A percentile compares a stretch with the other conserved stretches of the same genome.
Evolutionary conservation across 2,329 filamentous ascomycete genomes (phyloP).

Genomic region (Cladosporium sp.): DNA sequence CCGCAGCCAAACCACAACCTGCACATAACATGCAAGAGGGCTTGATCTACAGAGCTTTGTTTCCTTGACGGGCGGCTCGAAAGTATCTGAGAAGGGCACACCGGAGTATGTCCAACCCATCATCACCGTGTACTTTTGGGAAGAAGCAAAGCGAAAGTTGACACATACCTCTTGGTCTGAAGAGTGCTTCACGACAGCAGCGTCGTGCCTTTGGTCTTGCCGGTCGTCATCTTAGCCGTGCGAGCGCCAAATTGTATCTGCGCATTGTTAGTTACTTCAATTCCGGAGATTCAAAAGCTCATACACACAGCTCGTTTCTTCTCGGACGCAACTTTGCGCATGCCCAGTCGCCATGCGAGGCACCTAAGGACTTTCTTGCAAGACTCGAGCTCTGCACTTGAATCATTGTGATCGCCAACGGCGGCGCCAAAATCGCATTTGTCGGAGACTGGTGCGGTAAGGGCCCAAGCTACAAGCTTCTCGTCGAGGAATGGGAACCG

Average conservation of each 20-base stretch:
- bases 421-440: conserved; percentile 73
- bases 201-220: conserved; percentile 46
- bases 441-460: conserved; percentile 68
- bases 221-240: conserved; percentile 47
- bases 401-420: conserved; percentile 22
- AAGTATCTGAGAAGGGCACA: conserved; percentile 13
- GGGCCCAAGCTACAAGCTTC: conserved; percentile 73
- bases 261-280: conserved; percentile 7
- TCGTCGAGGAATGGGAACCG: conserved; percentile 92
- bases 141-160: background rate
- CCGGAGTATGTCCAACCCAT: background rate
- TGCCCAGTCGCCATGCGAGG: conserved; percentile 68
- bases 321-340: conserved; percentile 69
- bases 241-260: conserved; percentile 43
- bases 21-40: background rate
- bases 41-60: background rate
- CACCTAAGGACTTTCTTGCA: conserved; percentile 79
- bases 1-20: conserved; percentile 8
- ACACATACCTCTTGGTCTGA: conserved; percentile 19
- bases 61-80: conserved; percentile 2
- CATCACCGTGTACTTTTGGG: conserved; percentile 6
- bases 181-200: conserved; percentile 24
- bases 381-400: conserved; percentile 55
- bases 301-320: conserved; percentile 80
- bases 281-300: background rate